Base-by-base conservation (phyloP, 1,284 basidiomycete species). In the Blastosporella zonata region DNA sequence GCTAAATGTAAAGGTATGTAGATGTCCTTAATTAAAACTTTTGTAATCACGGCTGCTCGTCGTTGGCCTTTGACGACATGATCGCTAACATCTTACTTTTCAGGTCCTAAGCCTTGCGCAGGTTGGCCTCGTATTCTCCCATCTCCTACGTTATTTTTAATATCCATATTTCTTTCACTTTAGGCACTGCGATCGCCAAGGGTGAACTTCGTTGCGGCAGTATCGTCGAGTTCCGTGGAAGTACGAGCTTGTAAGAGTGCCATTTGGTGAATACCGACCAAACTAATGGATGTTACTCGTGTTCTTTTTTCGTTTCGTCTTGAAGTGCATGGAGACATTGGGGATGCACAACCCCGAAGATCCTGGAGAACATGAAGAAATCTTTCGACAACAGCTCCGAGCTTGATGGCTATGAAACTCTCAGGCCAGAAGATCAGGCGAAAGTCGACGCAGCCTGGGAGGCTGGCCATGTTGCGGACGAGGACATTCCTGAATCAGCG, bases 1-100 rank as follows among this genome's bases (percentile, higher is more conserved):
- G 75, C 93, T 18, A 85, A 83, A 64, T 96, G 92, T 73, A 93
- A 90, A 74, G 92, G 92, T 87, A 50, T 49, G 76, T 67, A 18
- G 23, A 43, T 13, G 3, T 34, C 31, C 13, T 21, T 28, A 9
- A 23, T 35, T 22, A 15, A 39, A 46, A 33, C 40, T 54, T 3
- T 12, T 34, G 8, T 37, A 43, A 36, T 41, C 44, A 31, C 18
- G 29, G 21, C 35, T 43, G 43, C 48, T 37, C 47, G 47, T 47
- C 37, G 48, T 46, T 36, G 28, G 31, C 37, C 15, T 43, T 17
- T 21, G n/a, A 15, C 37, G 42, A 37, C 37, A 37, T 45, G 18
- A 52, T 58, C 48, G 54, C 54, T 53, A 45, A 57, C 34, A 46
- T 27, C 43, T 42, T 57, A 59, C 53, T 59, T 55, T 53, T 23